Evolutionary conservation across 2,329 filamentous ascomycete genomes (phyloP), one percentile per base, ranked within the genome.

Genomic region (Fusarium praegraminearum): DNA sequence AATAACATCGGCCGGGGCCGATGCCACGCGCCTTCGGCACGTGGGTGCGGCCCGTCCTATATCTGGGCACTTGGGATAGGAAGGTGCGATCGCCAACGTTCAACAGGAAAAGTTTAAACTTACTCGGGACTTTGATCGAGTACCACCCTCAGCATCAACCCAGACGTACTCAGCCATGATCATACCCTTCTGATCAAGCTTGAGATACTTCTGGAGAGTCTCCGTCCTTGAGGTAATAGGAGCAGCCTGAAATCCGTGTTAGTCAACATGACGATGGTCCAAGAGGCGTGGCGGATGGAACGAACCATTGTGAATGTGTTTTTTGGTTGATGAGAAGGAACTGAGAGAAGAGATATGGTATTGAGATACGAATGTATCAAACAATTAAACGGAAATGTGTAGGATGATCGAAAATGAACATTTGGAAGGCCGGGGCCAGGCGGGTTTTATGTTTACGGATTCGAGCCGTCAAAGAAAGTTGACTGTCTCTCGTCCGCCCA

Each of bases 81-180:
- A 49, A 57, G 50, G 60, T 30, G 56, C 62, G 52, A 69, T 22
- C 41, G 30, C 49, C 38, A 54, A 54, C 11, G 5, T 10, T 46
- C 40, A 7, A 58, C 11, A 44, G 49, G 26, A 47, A 38, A 35
- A 51, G 45, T 54, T 73, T 63, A 72, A 71, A 86, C 93, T 87
- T 87, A 98, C 95, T 88, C 94, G 97, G 79, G 92, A 95, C 87
- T 98, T 99, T 80, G 94, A 97, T 78, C 96, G 94, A 76, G 93
- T 88, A 78, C 91, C 91, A 80, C 94, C 94, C 72, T 84, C 83
- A 72, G 92, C 86, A 79, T 98, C 94, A 80, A 98, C 91, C 95
- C 95, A 98, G 86, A 98, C 90, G 84, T 98, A 98, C 85, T 98
- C 95, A 79, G 94, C 95, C 83, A 97, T 96, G 79, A 97, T 86